These are phyloP conservation scores for Colletotrichum tanaceti DNA, from an alignment of 2,329 filamentous ascomycete species.

Conservation along the genomic window DNA sequence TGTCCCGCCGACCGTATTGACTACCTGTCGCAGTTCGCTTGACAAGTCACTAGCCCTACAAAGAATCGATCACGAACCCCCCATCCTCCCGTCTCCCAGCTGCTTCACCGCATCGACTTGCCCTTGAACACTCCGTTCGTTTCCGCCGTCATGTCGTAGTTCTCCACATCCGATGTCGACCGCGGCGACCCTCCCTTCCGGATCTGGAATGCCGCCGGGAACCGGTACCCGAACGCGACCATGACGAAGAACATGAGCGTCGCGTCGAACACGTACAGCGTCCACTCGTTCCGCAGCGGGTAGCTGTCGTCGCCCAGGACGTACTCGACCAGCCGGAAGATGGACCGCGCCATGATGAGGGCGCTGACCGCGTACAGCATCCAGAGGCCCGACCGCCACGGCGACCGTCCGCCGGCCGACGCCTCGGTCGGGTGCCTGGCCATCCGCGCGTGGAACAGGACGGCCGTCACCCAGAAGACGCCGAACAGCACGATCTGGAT, in stretches of 20 bases:
- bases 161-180: conserved; percentile 29
- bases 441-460: conserved; percentile 60
- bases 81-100: background rate
- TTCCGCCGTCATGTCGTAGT: conserved; percentile 30
- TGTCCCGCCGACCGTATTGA: too few relatives aligned
- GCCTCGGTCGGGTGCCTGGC: conserved; percentile 40
- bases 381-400: conserved; percentile 51
- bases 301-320: conserved; percentile 60
- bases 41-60: too few relatives aligned
- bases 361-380: conserved; percentile 63
- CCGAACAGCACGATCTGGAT: conserved; percentile 69
- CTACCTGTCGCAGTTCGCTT: too few relatives aligned
- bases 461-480: conserved; percentile 62
- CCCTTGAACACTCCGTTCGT: conserved; percentile 18
- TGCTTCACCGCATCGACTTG: conserved; percentile 27
- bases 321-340: conserved; percentile 69
- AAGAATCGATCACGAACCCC: too few relatives aligned
- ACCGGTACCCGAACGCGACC: conserved; percentile 52
- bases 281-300: conserved; percentile 66
- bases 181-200: conserved; percentile 23
- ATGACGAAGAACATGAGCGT: conserved; percentile 64
- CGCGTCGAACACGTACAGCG: conserved; percentile 69
- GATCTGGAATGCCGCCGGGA: conserved; percentile 36
- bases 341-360: conserved; percentile 64
- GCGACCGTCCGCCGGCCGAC: conserved; percentile 43